Percentiles rank a stretch among this genome's conserved stretches.
Conservation (phyloP, 805 yeast genomes). For the Candida coleopterorum region DNA sequence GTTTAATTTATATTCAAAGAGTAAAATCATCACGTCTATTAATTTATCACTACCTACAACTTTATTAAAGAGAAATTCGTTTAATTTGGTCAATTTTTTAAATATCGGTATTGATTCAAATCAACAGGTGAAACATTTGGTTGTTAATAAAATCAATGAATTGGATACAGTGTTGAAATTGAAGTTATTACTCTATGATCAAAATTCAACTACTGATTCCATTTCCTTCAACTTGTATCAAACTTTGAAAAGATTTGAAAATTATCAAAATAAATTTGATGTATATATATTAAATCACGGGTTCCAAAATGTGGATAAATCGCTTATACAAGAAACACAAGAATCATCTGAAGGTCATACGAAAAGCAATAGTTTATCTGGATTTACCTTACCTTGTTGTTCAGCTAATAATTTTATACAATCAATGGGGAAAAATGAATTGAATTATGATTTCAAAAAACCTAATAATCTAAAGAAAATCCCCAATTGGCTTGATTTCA, state of each 20-base stretch:
- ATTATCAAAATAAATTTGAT: constrained; percentile 12
- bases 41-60: constrained; percentile 44
- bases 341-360: too few species aligned
- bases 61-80: constrained; percentile 34
- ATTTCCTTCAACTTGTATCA: constrained; percentile 22
- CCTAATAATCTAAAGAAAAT: constrained; percentile 15
- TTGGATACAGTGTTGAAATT: constrained; percentile 9
- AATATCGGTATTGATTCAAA: constrained; percentile 21
- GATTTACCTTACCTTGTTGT: constrained; percentile 42
- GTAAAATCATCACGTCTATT: constrained; percentile 27
- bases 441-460: constrained; percentile 20
- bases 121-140: constrained; percentile 1
- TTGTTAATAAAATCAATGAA: constrained; percentile 18
- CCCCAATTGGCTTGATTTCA: constrained; percentile 32
- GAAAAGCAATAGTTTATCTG: constrained; percentile 23
- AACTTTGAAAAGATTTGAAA: constrained; percentile 21
- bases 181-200: constrained; percentile 31
- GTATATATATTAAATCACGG: constrained; percentile 26
- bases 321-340: background rate
- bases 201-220: constrained; percentile 15
- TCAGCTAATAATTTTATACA: constrained; percentile 34
- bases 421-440: constrained; percentile 29
- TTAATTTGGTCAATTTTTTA: constrained; percentile 27
- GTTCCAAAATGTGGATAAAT: constrained; percentile 8
- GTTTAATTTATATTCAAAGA: constrained; percentile 27